Evolutionary conservation across 805 yeast genomes (phyloP), one percentile per base, ranked within the genome.

Genomic region (Saturnispora silvae): DNA sequence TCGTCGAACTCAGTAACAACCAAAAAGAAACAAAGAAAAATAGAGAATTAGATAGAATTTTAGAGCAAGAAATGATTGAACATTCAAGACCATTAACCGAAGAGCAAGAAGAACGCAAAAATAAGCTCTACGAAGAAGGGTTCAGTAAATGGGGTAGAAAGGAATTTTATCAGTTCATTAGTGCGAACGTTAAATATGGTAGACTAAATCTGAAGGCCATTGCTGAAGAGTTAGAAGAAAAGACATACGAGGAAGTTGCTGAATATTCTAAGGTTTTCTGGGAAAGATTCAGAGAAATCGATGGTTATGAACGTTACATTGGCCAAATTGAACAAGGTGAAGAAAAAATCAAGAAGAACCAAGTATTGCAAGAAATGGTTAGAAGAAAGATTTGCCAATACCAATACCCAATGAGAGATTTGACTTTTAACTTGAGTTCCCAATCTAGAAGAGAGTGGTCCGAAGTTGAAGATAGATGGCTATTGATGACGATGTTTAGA

Each of bases 401-500:
- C 56, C 61, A 64, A 28, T 45, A 43, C 28, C 98, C 98, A 10
- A 61, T 89, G 45, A 82, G 80, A 54, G 94, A 89, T 47, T 63
- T 89, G 45, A 67, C 59, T 15, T 67, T 89, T 40, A 74, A 75
- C 45, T 71, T 68, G 44, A 94, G 76, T 3, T 70, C 81, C 2
- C 65, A 81, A 7, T 64, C 70, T 27, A 73, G 75, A 53, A 75
- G 78, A 50, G 70, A 80, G 2, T 92, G 75, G 58, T 74, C 83
- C 22, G 94, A 83, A 34, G 95, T 82, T 43, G 96, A 92, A 54
- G 98, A 92, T 57, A 67, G 96, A 48, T 92, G 82, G 56, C 60
- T 92, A 47, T 61, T 92, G 40, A 73, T 86, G 13, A 87, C 82
- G 63, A 61, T 85, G 52, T 79, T 81, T 61, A 67, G 80, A 42